Evolutionary conservation across 148 eudicot species (phyloP), one percentile per base, ranked within the genome.

Genomic region (Rhododendron ovatum): DNA sequence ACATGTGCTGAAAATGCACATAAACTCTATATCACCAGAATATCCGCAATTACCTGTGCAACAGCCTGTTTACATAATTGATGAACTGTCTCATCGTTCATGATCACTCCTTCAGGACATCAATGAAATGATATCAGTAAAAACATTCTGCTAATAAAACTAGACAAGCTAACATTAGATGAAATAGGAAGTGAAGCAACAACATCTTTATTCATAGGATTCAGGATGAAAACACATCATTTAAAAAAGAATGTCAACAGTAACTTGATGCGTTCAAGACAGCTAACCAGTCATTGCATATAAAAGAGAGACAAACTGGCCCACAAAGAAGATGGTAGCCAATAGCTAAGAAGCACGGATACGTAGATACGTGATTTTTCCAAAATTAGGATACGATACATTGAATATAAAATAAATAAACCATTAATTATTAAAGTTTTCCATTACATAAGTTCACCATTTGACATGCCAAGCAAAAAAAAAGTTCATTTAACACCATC

Each of bases 1-100:
- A 84, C 14, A 13, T 30, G 7, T 12, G 37, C 88, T 26, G 24
- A 63, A 83, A 47, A 55, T 77, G 18, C 48, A 76, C 12, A 37
- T 1, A 14, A 11, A 22, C 41, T 57, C 37, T 37, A 8, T 24
- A 76, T 45, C 41, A 84, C 35, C 41, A 51, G 8, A 81, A 80
- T 24, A 81, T 45, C 43, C 28, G 26, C 87, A 48, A 51, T 85
- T 87, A 95, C 99, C 98, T 97, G 99, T 41, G 98, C 87, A 53
- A 97, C 99, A 83, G 99, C 99, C 91, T 97, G 99, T 90, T 93
- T 97, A 86, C 99, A 97, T 82, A 97, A 85, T 84, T 97, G 99
- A 88, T 94, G 94, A 65, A 97, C 98, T 17, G 99, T 97, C 92
- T 97, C 99, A 84, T 97, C 99, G 88, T 97, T 97, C 98, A 97